phyloP scores from a whole-genome alignment of 257 asterid species.

The Solanum neorickii region DNA sequence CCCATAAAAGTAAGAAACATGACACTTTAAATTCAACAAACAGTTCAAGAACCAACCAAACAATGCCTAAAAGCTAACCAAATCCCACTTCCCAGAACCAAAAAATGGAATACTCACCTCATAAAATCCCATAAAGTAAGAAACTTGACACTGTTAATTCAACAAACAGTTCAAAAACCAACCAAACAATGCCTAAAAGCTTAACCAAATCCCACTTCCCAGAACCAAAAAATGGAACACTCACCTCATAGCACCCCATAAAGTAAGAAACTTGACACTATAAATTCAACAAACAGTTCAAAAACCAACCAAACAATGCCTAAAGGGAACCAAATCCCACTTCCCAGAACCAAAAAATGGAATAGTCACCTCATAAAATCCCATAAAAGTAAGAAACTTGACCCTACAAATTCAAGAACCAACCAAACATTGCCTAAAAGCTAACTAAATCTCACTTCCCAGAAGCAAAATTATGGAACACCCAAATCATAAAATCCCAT shows the following conservation, averaged over 20 bases:
- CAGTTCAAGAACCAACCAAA: background rate
- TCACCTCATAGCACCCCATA: background rate
- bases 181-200: background rate
- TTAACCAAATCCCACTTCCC: background rate
- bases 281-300: background rate
- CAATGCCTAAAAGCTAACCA: background rate
- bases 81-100: background rate
- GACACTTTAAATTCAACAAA: background rate
- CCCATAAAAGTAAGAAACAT: background rate
- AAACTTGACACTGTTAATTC: background rate
- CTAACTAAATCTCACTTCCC: background rate
- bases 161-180: background rate
- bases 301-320: too few relatives aligned
- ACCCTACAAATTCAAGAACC: background rate
- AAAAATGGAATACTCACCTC: background rate
- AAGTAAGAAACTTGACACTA: background rate
- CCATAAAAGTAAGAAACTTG: background rate
- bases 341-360: too few relatives aligned
- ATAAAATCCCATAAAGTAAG: background rate
- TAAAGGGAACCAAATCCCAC: too few relatives aligned
- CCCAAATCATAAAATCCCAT: background rate
- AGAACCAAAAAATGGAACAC: background rate
- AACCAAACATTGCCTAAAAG: background rate
- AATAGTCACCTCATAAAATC: background rate
- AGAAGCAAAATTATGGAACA: background rate